Evolutionary conservation across 176 grass and related monocot genomes (phyloP).

Genomic region (Carex parvula): DNA sequence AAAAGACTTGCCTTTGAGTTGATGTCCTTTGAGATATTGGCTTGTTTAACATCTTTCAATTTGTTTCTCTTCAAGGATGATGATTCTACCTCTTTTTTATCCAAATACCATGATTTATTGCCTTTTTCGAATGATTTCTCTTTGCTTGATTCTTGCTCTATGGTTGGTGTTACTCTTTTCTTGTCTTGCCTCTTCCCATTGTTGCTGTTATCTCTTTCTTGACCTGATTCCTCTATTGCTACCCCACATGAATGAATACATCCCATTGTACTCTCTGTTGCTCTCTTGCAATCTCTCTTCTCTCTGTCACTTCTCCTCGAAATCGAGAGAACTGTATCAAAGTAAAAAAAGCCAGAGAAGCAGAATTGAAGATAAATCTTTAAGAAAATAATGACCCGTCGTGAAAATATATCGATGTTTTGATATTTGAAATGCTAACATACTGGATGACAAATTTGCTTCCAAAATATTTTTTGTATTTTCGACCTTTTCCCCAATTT

Average conservation of each 20-base stretch:
- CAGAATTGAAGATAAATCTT: background rate
- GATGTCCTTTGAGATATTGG: background rate
- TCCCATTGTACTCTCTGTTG: conserved; percentile 15
- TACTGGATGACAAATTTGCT: background rate
- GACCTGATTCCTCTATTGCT: background rate
- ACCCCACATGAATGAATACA: background rate
- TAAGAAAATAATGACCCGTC: background rate
- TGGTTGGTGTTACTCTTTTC: background rate
- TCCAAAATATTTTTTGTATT: background rate
- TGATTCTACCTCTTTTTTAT: background rate
- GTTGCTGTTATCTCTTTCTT: background rate
- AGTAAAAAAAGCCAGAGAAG: background rate
- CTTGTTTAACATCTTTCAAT: conserved; percentile 5
- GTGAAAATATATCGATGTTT: background rate
- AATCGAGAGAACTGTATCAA: background rate
- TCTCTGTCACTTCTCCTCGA: background rate
- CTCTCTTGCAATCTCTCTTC: background rate
- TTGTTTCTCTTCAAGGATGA: conserved; percentile 3
- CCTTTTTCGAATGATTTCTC: background rate
- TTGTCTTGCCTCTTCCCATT: background rate
- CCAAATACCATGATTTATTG: background rate
- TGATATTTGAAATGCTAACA: conserved; percentile 1
- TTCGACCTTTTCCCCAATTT: background rate
- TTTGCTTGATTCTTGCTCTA: background rate
- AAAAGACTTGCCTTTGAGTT: background rate